Conservation (phyloP, 1,139 yeast species). For the Suhomyces guaymorum region DNA sequence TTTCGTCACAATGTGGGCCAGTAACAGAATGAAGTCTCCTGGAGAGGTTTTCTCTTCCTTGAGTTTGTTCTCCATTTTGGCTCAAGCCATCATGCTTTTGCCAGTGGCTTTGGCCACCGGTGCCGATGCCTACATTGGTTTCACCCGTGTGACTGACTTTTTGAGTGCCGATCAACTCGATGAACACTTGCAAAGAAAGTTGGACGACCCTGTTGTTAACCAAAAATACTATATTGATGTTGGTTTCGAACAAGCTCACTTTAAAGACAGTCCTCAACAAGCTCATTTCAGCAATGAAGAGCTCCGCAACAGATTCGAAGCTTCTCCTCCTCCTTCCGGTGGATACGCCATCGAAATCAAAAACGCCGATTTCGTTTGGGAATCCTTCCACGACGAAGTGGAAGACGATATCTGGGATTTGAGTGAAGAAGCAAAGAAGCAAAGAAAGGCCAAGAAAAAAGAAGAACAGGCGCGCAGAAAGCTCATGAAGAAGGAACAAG, state of each 20-base stretch:
- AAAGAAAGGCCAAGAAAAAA: conserved; percentile 18
- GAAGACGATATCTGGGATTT: conserved; percentile 30
- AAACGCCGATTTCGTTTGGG: conserved; percentile 41
- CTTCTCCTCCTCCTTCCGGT: not conserved
- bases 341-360: conserved; percentile 26
- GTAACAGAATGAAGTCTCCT: conserved; percentile 33
- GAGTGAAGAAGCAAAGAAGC: conserved; percentile 18
- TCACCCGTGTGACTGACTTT: conserved; percentile 46
- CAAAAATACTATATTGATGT: conserved; percentile 23
- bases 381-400: conserved; percentile 32
- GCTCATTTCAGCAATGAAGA: too few relatives aligned
- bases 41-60: conserved; percentile 54
- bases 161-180: conserved; percentile 41
- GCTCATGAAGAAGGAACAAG: conserved; percentile 20
- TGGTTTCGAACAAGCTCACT: not conserved
- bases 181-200: conserved; percentile 24
- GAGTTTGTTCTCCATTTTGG: conserved; percentile 52
- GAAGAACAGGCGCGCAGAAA: conserved; percentile 13
- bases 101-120: conserved; percentile 57
- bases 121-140: conserved; percentile 56
- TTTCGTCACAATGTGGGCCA: conserved; percentile 48
- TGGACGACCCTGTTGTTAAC: conserved; percentile 12
- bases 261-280: not conserved
- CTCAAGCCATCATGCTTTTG: conserved; percentile 52
- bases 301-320: not conserved